Percentiles rank a stretch among this genome's conserved stretches.
These are phyloP conservation scores for Trifolium pratense DNA, from an alignment of 306 rosid genomes.

Conservation along the genomic window DNA sequence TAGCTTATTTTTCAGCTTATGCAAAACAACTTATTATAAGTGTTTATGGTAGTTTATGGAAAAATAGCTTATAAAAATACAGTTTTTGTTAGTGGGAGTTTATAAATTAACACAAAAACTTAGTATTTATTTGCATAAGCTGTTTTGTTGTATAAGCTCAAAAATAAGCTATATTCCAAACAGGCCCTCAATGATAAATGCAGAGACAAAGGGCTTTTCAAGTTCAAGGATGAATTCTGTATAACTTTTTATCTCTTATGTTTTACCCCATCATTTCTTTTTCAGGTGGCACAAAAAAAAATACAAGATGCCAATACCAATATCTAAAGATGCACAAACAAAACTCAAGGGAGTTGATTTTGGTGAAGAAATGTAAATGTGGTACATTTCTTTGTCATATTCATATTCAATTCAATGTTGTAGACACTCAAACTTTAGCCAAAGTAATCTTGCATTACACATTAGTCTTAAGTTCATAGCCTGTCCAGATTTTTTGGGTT, in stretches of 20 bases:
- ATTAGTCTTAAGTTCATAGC: background rate
- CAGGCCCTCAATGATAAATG: background rate
- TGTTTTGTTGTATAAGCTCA: no score
- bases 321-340: background rate
- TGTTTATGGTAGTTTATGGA: no score
- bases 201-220: background rate
- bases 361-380: background rate
- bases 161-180: no score
- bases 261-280: background rate
- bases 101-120: no score
- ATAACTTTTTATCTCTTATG: background rate
- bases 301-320: background rate
- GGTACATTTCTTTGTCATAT: constrained; percentile 5
- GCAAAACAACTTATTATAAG: no score
- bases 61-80: no score
- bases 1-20: no score
- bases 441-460: background rate
- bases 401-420: background rate
- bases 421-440: background rate
- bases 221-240: background rate
- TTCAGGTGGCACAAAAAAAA: constrained; percentile 3
- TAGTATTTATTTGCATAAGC: no score
- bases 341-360: background rate
- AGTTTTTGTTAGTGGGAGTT: no score
- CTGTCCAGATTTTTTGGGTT: background rate